These are phyloP conservation scores for Dorcoceras hygrometricum DNA, from an alignment of 257 asterid genomes.

Conservation along the genomic window DNA sequence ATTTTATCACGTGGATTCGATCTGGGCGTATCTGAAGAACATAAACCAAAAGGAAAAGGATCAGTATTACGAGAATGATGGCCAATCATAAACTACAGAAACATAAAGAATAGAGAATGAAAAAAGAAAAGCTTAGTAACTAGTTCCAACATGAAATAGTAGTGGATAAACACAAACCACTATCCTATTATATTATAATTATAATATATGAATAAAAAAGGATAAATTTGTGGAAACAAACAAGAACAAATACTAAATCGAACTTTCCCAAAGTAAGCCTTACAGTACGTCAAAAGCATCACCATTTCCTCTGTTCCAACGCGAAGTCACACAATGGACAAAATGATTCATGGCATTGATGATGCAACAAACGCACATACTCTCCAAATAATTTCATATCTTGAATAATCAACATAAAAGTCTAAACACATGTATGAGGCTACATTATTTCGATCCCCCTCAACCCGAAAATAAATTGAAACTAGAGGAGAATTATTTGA, in stretches of 20 bases:
- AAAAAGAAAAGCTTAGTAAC: neutral
- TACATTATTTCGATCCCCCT: neutral
- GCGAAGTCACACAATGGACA: constrained; percentile 18
- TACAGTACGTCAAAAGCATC: constrained; percentile 2
- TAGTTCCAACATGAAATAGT: constrained; percentile 15
- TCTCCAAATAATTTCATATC: constrained; percentile 4
- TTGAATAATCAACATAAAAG: neutral
- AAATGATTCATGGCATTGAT: constrained; percentile 23
- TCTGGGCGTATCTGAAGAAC: constrained; percentile 34
- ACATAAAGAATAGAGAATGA: neutral
- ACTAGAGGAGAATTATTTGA: neutral
- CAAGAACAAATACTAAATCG: neutral
- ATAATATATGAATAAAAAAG: neutral
- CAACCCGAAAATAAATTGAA: neutral
- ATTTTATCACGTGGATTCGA: constrained; percentile 28
- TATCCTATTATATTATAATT: neutral
- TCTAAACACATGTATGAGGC: neutral
- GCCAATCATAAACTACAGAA: constrained; percentile 10
- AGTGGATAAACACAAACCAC: constrained; percentile 19
- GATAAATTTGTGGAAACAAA: neutral
- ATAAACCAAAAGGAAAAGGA: constrained; percentile 20
- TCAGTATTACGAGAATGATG: neutral
- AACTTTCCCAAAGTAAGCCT: neutral
- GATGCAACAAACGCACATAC: constrained; percentile 17
- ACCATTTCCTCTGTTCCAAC: constrained; percentile 10